Base-by-base conservation (phyloP, 306 rosid species). In the Pyrus bretschneideri region DNA sequence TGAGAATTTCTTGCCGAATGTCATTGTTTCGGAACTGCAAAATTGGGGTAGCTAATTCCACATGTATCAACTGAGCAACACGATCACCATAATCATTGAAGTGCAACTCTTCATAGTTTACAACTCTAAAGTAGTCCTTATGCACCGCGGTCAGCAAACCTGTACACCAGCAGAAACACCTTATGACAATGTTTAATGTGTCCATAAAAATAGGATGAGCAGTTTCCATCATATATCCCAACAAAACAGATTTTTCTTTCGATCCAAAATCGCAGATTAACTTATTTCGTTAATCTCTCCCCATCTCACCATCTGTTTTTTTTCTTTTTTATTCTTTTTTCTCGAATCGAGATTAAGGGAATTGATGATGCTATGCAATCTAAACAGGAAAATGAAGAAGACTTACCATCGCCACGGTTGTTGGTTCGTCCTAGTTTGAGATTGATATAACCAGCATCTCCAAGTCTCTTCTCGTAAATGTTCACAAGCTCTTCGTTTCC, bases 351-450 rank as follows among this genome's bases (percentile, higher is more conserved):
- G n/a, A 15, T 63, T 63, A 15, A 11, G 7, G 38, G 11, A 63
- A 63, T 4, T 27, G 21, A 63, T 29, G 22, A 63, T 15, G 67
- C 0, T 60, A 57, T 23, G 65, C 65, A 60, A 11, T 22, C 65
- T 60, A 60, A 10, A 60, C 65, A 60, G 10, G 17, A 60, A 11
- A 59, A 76, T 52, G 60, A 67, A 72, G 74, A 46, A 73, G 62
- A 57, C 84, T 45, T 85, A 95, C 99, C 99, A 57, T 95, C 99
- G 15, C 99, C 99, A 13, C 99, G 99, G 81, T 95, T 95, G 69
- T 95, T 95, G 4, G 99, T 92, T 76, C 99, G 83, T 67, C 87
- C 99, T 62, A 95, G 96, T 85, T 95, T 90, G 83, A 92, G 91
- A 83, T 74, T 86, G 62, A 78, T 69, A 77, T 95, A 95, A 67